Evolutionary conservation across 2,329 filamentous ascomycete species (phyloP).

Genomic region (Dactylellina haptotyla): DNA sequence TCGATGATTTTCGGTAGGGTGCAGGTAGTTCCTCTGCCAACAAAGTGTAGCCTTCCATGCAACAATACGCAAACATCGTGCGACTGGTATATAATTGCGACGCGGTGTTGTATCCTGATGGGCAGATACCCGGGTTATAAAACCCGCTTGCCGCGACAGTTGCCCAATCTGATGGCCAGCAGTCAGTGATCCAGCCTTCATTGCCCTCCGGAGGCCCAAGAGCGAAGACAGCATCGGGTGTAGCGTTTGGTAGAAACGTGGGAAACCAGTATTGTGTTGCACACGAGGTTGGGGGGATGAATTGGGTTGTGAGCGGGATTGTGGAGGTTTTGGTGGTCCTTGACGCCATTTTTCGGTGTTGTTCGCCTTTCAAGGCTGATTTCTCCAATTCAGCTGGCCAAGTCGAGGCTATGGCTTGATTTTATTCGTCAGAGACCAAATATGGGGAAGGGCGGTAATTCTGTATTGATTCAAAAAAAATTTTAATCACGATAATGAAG

Average conservation of each 20-base stretch:
- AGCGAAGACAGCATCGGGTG: constrained; percentile 2
- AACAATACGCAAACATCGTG: constrained; percentile 46
- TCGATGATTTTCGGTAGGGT: constrained; percentile 3
- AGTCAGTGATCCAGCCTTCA: neutral
- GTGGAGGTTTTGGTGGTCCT: constrained; percentile 14
- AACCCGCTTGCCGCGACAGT: constrained; percentile 2
- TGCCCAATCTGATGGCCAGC: constrained; percentile 27
- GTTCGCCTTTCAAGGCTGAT: constrained; percentile 6
- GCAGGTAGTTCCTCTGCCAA: constrained; percentile 1
- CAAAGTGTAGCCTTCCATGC: constrained; percentile 21
- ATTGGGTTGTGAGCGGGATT: constrained; percentile 44
- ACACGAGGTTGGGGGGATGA: constrained; percentile 27
- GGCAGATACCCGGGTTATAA: constrained; percentile 45
- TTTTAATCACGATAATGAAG: neutral
- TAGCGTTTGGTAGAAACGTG: neutral
- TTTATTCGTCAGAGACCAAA: too few species aligned
- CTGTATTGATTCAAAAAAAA: too few species aligned
- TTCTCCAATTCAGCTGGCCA: too few species aligned
- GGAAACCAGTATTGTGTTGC: constrained; percentile 17
- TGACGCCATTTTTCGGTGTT: constrained; percentile 19
- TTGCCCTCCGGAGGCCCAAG: constrained; percentile 22
- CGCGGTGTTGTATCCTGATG: constrained; percentile 15
- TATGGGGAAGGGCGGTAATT: too few species aligned
- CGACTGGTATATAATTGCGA: constrained; percentile 39
- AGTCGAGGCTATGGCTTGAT: too few species aligned